A percentile compares a stretch with the other conserved stretches of the same genome.
These are phyloP conservation scores for Penicillium brasilianum DNA, from an alignment of 2,329 filamentous ascomycete species.

Conservation along the genomic window DNA sequence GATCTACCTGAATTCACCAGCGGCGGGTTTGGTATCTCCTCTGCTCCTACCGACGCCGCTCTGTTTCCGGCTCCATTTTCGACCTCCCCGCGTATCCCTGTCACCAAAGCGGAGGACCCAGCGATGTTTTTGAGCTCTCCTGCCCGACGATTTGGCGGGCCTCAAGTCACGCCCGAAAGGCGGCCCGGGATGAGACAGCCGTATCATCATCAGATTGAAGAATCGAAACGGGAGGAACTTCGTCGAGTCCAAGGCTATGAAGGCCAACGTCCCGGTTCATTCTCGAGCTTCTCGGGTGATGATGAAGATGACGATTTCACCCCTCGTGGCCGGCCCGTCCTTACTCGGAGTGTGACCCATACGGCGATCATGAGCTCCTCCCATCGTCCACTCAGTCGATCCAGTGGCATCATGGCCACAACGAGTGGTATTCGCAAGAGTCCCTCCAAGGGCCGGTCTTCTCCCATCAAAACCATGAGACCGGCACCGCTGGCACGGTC, in stretches of 20 bases:
- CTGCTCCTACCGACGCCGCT: conserved; percentile 42
- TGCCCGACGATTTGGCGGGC: conserved; percentile 52
- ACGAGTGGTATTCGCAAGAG: conserved; percentile 47
- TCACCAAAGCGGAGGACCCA: conserved; percentile 50
- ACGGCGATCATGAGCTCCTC: conserved; percentile 39
- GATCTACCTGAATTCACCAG: conserved; percentile 41
- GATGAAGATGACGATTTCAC: conserved; percentile 44
- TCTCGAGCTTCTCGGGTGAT: conserved; percentile 38
- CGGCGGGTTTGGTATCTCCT: conserved; percentile 35
- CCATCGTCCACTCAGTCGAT: conserved; percentile 36
- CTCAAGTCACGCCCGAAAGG: conserved; percentile 39
- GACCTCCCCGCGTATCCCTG: conserved; percentile 49
- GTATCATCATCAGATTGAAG: conserved; percentile 56
- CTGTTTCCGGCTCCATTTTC: conserved; percentile 52
- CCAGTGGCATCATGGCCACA: conserved; percentile 39
- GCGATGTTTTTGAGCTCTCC: conserved; percentile 56
- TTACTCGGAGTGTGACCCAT: conserved; percentile 50
- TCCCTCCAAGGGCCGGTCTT: conserved; percentile 50
- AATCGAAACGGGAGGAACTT: conserved; percentile 51
- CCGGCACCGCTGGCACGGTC: conserved; percentile 39
- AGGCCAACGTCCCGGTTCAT: conserved; percentile 35
- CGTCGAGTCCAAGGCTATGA: conserved; percentile 40
- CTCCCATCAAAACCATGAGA: conserved; percentile 47
- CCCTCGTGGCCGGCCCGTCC: conserved; percentile 40
- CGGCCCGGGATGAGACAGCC: conserved; percentile 46